Evolutionary conservation across 441 rosid species (phyloP), one percentile per base, ranked within the genome.

Genomic region (Pelargonium citronellum): DNA sequence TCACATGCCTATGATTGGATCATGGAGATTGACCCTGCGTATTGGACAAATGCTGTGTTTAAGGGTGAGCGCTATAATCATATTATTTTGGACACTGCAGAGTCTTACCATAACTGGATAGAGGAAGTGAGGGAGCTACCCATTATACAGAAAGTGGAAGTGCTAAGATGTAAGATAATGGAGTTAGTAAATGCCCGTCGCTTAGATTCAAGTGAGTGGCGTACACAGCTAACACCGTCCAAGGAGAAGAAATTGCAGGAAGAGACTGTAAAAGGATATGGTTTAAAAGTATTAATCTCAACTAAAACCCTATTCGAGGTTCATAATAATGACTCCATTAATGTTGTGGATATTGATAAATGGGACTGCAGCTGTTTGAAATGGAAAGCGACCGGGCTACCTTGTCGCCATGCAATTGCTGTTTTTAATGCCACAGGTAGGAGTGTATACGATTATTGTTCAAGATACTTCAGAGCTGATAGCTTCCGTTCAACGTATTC

Each of bases 351-450:
- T 78, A 77, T 88, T 34, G 71, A 76, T 22, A 89, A 84, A 74
- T 74, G 74, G 75, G 83, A 82, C 5, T 93, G 98, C 73, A 93
- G 87, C 69, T 93, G 98, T 80, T 77, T 77, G 64, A 81, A 71
- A 70, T 93, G 97, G 98, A 84, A 86, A 74, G 68, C 83, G 53
- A 84, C 81, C 0, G 92, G 96, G 51, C 79, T 89, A 11, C 97
- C 98, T 73, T 93, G 98, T 71, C 69, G 85, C 79, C 98, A 93
- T 73, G 97, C 89, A 16, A 82, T 91, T 70, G 97, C 98, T 34
- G 97, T 91, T 66, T 79, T 89, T 53, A 89, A 81, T 78, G 76
- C 83, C 79, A 83, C 83, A n/a, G 80, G 80, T 5, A 79, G 77
- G 69, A 83, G 73, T 60, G 70, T 77, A 0, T 89, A 91, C 68